A percentile compares a stretch with the other conserved stretches of the same genome.
phyloP scores from a whole-genome alignment of 2,329 filamentous ascomycete genomes.

The Fusarium tricinctum region DNA sequence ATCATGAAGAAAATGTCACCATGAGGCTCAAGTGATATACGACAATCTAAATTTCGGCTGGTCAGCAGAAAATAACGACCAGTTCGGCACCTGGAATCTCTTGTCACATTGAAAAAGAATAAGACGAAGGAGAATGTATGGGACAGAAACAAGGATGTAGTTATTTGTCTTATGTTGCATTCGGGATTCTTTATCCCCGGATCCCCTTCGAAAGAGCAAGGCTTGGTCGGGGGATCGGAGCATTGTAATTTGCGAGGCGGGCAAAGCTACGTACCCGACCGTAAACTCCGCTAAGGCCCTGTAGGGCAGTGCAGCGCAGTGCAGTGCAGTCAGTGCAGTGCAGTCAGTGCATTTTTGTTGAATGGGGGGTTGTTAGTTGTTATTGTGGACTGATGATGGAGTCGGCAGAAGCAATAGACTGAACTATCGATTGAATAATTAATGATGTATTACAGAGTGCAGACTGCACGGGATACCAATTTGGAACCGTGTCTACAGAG shows the following conservation, averaged over 20 bases:
- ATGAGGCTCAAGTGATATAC: not conserved
- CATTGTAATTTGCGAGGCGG: slow-evolving; percentile 20
- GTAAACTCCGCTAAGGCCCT: slow-evolving; percentile 35
- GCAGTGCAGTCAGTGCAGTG: too few relatives aligned
- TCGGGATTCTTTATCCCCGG: slow-evolving; percentile 28
- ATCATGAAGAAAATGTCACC: not conserved
- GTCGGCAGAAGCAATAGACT: not conserved
- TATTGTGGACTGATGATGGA: slow-evolving; percentile 2
- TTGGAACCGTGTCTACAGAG: not conserved
- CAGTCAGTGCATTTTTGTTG: not conserved
- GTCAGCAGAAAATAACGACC: not conserved
- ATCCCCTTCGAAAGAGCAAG: slow-evolving; percentile 4
- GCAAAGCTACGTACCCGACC: not conserved
- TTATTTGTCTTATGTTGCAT: slow-evolving; percentile 6
- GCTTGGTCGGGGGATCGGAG: slow-evolving; percentile 9
- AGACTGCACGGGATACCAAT: too few relatives aligned
- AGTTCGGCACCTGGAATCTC: not conserved
- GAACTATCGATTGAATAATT: too few relatives aligned
- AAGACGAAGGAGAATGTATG: not conserved
- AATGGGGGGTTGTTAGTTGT: not conserved
- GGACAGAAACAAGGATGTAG: not conserved
- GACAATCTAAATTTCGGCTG: not conserved
- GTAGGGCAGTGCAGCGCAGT: slow-evolving; percentile 3
- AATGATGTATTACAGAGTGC: too few relatives aligned
- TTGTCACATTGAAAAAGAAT: too few relatives aligned